Evolutionary conservation across 768 basidiomycete genomes (phyloP).

Genomic region (Mycena albidolilacea): DNA sequence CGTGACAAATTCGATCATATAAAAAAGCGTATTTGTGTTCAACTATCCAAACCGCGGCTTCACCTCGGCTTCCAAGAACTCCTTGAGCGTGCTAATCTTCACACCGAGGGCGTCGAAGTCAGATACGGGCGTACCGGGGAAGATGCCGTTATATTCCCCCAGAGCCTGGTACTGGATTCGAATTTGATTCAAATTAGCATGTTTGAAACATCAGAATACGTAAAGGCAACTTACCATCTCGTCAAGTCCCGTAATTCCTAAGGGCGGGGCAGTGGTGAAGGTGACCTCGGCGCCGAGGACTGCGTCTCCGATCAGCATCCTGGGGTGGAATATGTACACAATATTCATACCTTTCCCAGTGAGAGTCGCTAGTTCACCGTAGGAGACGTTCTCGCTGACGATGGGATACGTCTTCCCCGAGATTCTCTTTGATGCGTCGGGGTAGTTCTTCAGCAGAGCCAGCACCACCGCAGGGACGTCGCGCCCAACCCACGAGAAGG

Average conservation of each 20-base stretch:
- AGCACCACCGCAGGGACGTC: too few species aligned
- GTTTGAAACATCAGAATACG: too few species aligned
- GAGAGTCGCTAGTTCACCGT: background rate
- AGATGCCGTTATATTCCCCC: conserved; percentile 16
- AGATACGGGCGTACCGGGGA: conserved; percentile 6
- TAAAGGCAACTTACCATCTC: conserved; percentile 6
- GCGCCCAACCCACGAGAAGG: conserved; percentile 15
- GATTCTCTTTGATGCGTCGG: conserved; percentile 8
- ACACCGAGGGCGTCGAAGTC: conserved; percentile 18
- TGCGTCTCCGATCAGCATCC: background rate
- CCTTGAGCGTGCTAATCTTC: conserved; percentile 21
- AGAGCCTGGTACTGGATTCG: background rate
- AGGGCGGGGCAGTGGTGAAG: background rate
- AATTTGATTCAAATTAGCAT: background rate
- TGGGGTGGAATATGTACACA: too few species aligned
- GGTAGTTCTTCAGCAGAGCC: conserved; percentile 11
- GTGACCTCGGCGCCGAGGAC: conserved; percentile 14
- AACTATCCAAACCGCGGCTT: conserved; percentile 8
- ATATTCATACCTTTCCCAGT: conserved; percentile 3
- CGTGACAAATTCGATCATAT: too few species aligned
- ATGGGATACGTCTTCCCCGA: conserved; percentile 21
- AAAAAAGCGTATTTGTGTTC: too few species aligned
- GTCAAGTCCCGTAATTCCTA: background rate
- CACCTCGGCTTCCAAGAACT: conserved; percentile 17
- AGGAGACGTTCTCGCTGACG: conserved; percentile 10